Evolutionary conservation across 805 yeast species (phyloP).

Genomic region (Wickerhamomyces chambardii): DNA sequence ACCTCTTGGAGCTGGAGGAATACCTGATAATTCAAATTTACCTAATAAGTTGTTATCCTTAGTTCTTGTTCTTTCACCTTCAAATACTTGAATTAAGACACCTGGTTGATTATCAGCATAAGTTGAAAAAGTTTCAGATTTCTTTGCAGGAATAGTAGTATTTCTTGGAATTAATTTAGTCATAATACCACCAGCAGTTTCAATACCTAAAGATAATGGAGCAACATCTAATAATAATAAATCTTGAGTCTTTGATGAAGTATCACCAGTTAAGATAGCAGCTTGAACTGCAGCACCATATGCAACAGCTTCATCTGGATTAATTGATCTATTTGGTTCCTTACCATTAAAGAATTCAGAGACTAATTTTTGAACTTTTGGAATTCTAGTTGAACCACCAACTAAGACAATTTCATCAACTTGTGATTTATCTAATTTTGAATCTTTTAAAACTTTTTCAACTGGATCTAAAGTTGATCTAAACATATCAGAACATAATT

Average conservation of each 20-base stretch:
- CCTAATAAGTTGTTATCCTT: constrained; percentile 96
- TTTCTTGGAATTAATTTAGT: constrained; percentile 98
- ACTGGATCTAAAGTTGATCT: constrained; percentile 94
- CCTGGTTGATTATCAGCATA: constrained; percentile 99
- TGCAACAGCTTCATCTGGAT: constrained; percentile 99
- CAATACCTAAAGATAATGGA: constrained; percentile 97
- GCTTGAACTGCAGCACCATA: constrained; percentile 99
- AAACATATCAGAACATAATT: constrained; percentile 92
- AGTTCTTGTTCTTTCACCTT: constrained; percentile 97
- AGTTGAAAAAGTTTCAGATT: constrained; percentile 96
- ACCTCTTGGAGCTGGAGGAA: constrained; percentile 99
- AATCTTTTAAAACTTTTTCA: constrained; percentile 90
- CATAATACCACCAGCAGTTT: constrained; percentile 99
- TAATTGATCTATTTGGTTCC: constrained; percentile 96
- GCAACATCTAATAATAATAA: constrained; percentile 96
- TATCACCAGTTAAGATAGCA: constrained; percentile 94
- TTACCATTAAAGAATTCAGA: constrained; percentile 98
- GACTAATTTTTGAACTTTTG: constrained; percentile 94
- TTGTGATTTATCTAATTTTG: constrained; percentile 87
- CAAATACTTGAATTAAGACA: constrained; percentile 96
- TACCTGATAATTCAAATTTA: constrained; percentile 93
- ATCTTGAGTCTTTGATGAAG: constrained; percentile 96
- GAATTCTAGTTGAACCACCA: constrained; percentile 99
- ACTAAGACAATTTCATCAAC: constrained; percentile 94
- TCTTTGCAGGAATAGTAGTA: constrained; percentile 98